Conservation (phyloP, 805 yeast genomes). For the Myxozyma vanderwaltii region DNA sequence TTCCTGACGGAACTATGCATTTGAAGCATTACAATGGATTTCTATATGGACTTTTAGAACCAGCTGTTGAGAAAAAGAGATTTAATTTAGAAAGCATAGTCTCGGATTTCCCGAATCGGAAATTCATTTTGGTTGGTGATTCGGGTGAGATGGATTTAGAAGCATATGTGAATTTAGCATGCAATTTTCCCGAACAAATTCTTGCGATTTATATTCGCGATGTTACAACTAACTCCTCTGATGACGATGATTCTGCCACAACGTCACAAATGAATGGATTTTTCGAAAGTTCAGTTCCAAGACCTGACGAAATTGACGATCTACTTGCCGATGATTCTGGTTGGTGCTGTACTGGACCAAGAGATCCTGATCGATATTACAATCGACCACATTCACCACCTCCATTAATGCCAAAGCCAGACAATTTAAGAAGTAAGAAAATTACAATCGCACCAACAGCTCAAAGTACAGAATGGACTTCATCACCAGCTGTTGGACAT, state of each 20-base stretch:
- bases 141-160: constrained; percentile 95
- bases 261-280: constrained; percentile 30
- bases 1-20: constrained; percentile 83
- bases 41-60: constrained; percentile 79
- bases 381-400: constrained; percentile 34
- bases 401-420: constrained; percentile 33
- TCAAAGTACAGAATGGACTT: constrained; percentile 18
- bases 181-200: constrained; percentile 61
- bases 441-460: constrained; percentile 21
- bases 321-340: constrained; percentile 26
- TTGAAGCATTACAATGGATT: constrained; percentile 84
- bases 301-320: constrained; percentile 38
- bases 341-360: constrained; percentile 19
- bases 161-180: constrained; percentile 76
- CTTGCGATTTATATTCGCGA: constrained; percentile 79
- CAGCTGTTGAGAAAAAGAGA: constrained; percentile 79
- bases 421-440: constrained; percentile 15
- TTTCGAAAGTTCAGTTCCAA: constrained; percentile 38
- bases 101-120: constrained; percentile 72
- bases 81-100: constrained; percentile 63
- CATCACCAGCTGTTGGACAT: not conserved
- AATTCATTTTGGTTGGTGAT: constrained; percentile 87
- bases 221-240: constrained; percentile 47
- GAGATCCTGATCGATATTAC: constrained; percentile 20
- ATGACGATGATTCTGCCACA: constrained; percentile 25